Evolutionary conservation across 2,329 filamentous ascomycete species (phyloP).

Genomic region (Pseudogymnoascus sp.): DNA sequence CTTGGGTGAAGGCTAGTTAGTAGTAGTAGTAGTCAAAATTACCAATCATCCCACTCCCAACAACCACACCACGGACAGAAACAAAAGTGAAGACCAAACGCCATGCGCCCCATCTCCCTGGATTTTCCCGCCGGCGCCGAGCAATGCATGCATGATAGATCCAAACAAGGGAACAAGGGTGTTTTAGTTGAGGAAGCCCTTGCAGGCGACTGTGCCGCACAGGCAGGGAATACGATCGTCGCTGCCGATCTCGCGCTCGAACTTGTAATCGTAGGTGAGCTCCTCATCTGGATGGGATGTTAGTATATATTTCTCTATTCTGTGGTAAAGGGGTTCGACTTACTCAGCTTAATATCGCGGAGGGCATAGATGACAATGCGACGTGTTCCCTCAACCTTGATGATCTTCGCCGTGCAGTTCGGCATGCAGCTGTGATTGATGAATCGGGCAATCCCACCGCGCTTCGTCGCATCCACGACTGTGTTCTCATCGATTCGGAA

Average conservation of each 20-base stretch:
- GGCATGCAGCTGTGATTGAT: slow-evolving; percentile 99
- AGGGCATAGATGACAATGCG: slow-evolving; percentile 98
- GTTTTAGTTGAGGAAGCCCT: slow-evolving; percentile 91
- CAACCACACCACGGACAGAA: not conserved
- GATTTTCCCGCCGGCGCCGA: not conserved
- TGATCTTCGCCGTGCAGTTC: slow-evolving; percentile 98
- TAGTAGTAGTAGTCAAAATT: not conserved
- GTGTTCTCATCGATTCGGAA: slow-evolving; percentile 98
- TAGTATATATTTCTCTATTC: slow-evolving; percentile 14
- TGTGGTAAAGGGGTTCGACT: slow-evolving; percentile 35
- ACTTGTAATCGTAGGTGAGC: slow-evolving; percentile 99
- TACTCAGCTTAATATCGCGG: slow-evolving; percentile 90
- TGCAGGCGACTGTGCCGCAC: slow-evolving; percentile 91
- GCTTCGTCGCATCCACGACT: slow-evolving; percentile 96
- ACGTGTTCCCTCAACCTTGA: slow-evolving; percentile 96
- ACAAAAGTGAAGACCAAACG: not conserved
- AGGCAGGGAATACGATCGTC: slow-evolving; percentile 95
- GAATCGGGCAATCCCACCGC: slow-evolving; percentile 94
- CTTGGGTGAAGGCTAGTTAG: not conserved
- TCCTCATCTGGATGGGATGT: slow-evolving; percentile 68
- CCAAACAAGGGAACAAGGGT: not conserved
- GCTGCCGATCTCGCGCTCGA: slow-evolving; percentile 92
- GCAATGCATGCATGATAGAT: slow-evolving; percentile 8
- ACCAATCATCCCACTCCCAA: not conserved
- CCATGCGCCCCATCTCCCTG: slow-evolving; percentile 3